Base-by-base conservation (phyloP, 768 basidiomycete genomes). In the Trametopsis cervina region DNA sequence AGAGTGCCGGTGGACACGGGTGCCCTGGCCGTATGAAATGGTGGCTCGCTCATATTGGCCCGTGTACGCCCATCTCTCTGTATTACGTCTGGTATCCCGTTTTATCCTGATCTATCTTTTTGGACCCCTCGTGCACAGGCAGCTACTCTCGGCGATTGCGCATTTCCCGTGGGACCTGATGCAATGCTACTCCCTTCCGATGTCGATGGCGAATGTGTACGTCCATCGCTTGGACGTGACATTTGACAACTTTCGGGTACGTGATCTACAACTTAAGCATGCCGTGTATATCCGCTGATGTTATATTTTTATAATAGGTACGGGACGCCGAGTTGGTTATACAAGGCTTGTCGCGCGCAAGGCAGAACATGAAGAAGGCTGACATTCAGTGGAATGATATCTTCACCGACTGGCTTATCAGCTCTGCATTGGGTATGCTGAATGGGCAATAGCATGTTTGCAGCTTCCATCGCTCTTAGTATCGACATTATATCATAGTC, bases 311-410 rank as follows among this genome's bases (percentile, higher is more conserved):
- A 27, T 17, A 12, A 17, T 20, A 62, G 60, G 52, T 74, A 9
- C 65, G 67, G 4, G 72, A 76, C 48, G 69, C 73, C 11, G 68
- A 72, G 49, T 59, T 72, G 11, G 37, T 72, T 4, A 57, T 57
- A 25, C 67, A 75, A 43, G 57, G 46, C 27, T 27, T 60, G 29
- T 37, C 50, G 0, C 44, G 57, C 13, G 20, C 48, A 0, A 54
- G 54, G 25, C 55, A 56, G 44, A 57, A 55, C 43, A 41, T 56
- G 40, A 46, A 45, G 20, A 44, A 35, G 4, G 44, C 47, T 37
- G 49, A 46, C 1, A 49, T 60, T 25, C 44, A 56, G 37, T 58
- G 58, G 58, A 53, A 48, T 26, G 57, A 62, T 42, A 35, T 57
- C 9, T 51, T 62, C 38, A 51, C 55, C 23, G 57, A 60, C 35